Evolutionary conservation across 2,329 filamentous ascomycete species (phyloP).

Genomic region (Chaetomiaceae sp.): DNA sequence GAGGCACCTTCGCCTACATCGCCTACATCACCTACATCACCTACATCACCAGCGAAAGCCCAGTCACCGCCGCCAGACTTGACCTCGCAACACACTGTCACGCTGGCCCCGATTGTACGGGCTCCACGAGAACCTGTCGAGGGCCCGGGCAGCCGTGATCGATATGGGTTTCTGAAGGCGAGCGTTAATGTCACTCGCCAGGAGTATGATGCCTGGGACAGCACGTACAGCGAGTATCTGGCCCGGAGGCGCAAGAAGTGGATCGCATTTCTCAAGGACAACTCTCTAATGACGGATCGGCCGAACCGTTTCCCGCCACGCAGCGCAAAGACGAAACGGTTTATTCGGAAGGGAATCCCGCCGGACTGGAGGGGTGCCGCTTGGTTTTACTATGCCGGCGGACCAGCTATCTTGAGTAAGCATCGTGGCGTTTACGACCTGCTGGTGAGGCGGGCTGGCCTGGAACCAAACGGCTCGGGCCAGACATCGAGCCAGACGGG

Average conservation of each 20-base stretch:
- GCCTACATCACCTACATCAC: constrained; percentile 8
- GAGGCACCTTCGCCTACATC: constrained; percentile 12
- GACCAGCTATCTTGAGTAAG: constrained; percentile 70
- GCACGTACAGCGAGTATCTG: constrained; percentile 68
- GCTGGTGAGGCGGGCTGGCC: constrained; percentile 50
- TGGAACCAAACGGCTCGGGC: constrained; percentile 20
- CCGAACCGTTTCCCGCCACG: constrained; percentile 76
- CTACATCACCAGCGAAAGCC: neutral
- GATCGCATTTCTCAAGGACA: constrained; percentile 70
- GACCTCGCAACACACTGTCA: constrained; percentile 11
- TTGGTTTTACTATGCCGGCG: constrained; percentile 95
- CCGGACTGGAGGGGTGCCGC: constrained; percentile 92
- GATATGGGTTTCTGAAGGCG: constrained; percentile 88
- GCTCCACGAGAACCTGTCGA: constrained; percentile 37
- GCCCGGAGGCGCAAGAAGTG: constrained; percentile 75
- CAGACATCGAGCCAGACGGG: constrained; percentile 14
- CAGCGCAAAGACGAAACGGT: constrained; percentile 80
- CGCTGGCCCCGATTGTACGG: constrained; percentile 27
- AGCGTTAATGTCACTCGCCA: constrained; percentile 71
- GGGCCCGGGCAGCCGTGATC: constrained; percentile 58
- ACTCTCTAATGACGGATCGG: constrained; percentile 63
- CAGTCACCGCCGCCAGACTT: neutral
- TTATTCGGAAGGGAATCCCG: constrained; percentile 87
- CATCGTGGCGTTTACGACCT: constrained; percentile 72
- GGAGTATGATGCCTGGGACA: constrained; percentile 79